A percentile compares a stretch with the other conserved stretches of the same genome.
phyloP scores from a whole-genome alignment of 208 protist genomes.

The Crithidia sp. region DNA sequence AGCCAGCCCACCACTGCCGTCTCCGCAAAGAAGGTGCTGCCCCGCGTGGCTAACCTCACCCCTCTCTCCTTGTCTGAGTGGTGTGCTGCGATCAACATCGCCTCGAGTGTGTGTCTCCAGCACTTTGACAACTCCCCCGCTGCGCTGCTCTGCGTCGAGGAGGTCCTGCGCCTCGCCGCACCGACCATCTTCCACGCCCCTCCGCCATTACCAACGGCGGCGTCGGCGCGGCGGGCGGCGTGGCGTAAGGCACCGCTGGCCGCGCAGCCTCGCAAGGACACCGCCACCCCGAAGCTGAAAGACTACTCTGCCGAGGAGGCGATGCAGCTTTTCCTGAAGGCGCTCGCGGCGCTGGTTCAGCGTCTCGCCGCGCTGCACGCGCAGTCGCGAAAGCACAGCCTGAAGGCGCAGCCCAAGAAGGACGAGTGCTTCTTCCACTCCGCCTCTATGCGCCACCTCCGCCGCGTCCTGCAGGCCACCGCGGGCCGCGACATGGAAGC shows the following conservation, averaged over 20 bases:
- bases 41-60: constrained; percentile 39
- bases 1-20: constrained; percentile 48
- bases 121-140: constrained; percentile 34
- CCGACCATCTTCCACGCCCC: constrained; percentile 51
- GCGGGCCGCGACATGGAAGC: constrained; percentile 21
- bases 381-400: constrained; percentile 51
- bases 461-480: constrained; percentile 33
- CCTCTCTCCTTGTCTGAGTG: constrained; percentile 69
- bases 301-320: constrained; percentile 43
- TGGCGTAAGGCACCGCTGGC: constrained; percentile 20
- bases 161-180: constrained; percentile 58
- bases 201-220: not conserved
- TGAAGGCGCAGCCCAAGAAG: constrained; percentile 14
- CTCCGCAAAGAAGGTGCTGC: constrained; percentile 74
- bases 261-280: constrained; percentile 40
- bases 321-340: constrained; percentile 48
- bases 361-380: constrained; percentile 57
- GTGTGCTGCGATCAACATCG: constrained; percentile 41
- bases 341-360: constrained; percentile 53
- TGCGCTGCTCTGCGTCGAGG: constrained; percentile 62
- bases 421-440: constrained; percentile 51
- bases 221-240: constrained; percentile 4
- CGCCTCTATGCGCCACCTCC: constrained; percentile 51
- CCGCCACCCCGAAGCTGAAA: constrained; percentile 43
- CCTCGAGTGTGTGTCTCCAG: constrained; percentile 37